Evolutionary conservation across 2,329 filamentous ascomycete genomes (phyloP).

Genomic region (Fusarium begoniae): DNA sequence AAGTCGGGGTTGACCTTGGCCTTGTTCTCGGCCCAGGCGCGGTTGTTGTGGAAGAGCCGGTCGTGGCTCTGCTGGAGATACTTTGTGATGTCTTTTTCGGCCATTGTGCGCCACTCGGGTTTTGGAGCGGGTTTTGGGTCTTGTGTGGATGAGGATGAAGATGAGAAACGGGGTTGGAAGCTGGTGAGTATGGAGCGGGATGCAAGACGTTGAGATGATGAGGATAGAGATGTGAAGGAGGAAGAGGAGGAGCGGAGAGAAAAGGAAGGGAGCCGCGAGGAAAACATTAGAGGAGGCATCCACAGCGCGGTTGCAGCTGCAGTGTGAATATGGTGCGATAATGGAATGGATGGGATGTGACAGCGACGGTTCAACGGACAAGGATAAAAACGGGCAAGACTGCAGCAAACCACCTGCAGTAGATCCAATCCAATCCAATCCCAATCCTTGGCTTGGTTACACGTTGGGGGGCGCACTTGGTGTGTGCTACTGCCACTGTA

Average conservation of each 20-base stretch:
- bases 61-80: conserved; percentile 73
- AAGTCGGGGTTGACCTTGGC: conserved; percentile 67
- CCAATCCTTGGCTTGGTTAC: not conserved
- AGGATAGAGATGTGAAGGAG: conserved; percentile 18
- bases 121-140: conserved; percentile 6
- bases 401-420: conserved; percentile 22
- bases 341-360: conserved; percentile 7
- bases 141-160: not conserved
- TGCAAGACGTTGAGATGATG: not conserved
- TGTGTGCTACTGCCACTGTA: not conserved
- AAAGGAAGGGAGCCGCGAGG: conserved; percentile 33
- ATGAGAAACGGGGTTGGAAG: conserved; percentile 15
- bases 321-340: conserved; percentile 15
- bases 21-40: conserved; percentile 70
- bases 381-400: conserved; percentile 11
- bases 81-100: conserved; percentile 55
- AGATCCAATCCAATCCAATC: not conserved
- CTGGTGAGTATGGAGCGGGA: not conserved
- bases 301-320: conserved; percentile 4
- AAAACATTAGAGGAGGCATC: conserved; percentile 38
- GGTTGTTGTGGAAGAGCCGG: conserved; percentile 75
- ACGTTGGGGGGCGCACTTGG: conserved; percentile 11
- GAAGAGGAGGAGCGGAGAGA: conserved; percentile 18
- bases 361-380: not conserved
- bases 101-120: conserved; percentile 44